Percentiles rank a stretch among this genome's conserved stretches.
These are phyloP conservation scores for Ceratobasidium sp. DNA, from an alignment of 1,284 basidiomycete genomes.

Conservation along the genomic window DNA sequence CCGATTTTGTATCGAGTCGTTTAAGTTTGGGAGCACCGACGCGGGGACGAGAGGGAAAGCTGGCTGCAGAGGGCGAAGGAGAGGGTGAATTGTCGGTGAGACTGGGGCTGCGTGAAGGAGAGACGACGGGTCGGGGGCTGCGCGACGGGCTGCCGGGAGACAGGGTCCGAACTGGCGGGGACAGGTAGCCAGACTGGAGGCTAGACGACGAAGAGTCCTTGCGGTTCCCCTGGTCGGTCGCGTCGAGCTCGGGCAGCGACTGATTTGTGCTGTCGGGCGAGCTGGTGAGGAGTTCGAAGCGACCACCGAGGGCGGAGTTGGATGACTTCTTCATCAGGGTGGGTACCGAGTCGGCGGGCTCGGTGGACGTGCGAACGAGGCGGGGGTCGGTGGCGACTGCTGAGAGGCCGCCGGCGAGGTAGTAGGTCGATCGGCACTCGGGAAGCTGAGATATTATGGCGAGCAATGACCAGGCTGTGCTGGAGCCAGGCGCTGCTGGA, in stretches of 20 bases:
- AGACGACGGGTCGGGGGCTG: constrained; percentile 55
- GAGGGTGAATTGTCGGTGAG: constrained; percentile 68
- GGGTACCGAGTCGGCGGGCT: constrained; percentile 3
- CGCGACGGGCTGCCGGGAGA: constrained; percentile 57
- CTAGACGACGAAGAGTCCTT: constrained; percentile 22
- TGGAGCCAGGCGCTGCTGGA: constrained; percentile 65
- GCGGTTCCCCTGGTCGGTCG: constrained; percentile 10
- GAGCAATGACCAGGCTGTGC: constrained; percentile 54
- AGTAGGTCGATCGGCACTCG: constrained; percentile 60
- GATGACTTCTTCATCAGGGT: constrained; percentile 25
- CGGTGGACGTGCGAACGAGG: constrained; percentile 23
- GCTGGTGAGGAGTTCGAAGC: constrained; percentile 30
- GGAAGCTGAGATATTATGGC: constrained; percentile 46
- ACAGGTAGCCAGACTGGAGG: constrained; percentile 57
- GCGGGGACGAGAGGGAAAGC: constrained; percentile 28
- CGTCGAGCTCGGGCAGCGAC: constrained; percentile 37
- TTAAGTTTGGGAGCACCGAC: constrained; percentile 67
- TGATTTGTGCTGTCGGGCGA: constrained; percentile 31
- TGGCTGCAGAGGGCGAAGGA: constrained; percentile 65
- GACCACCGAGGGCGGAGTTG: constrained; percentile 2
- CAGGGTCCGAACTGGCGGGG: constrained; percentile 64
- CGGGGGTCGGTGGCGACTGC: constrained; percentile 58
- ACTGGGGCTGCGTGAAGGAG: constrained; percentile 58
- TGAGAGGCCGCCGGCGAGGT: constrained; percentile 76
- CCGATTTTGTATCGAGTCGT: constrained; percentile 69